Base-by-base conservation (phyloP, 169 alveolate species). In the Miamiensis avidus region DNA sequence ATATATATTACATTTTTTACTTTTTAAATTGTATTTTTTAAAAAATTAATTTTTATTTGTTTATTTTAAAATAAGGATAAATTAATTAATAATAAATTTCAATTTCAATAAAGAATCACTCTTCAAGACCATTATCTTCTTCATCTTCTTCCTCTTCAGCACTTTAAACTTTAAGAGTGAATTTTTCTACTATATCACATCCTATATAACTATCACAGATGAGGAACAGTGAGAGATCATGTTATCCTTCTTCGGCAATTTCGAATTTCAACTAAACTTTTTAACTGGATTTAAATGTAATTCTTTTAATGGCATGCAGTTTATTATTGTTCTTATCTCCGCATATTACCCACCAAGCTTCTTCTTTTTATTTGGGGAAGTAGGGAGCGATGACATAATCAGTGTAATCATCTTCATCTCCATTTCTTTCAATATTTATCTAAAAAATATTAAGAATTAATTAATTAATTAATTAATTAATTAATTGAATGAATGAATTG, bases 331-430 rank as follows among this genome's bases (percentile, higher is more conserved):
- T 92, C 25, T 97, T 95, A 86, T 97, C 97, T 1, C 99, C 99
- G 29, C 98, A 92, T 49, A 99, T 97, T 34, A 99, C 93, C 99
- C 99, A 99, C 99, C 99, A 99, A 89, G 97, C 93, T 88, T 99
- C 99, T 86, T 97, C 99, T 94, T 99, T 99, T 85, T 96, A 65
- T 85, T 95, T 94, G 15, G 99, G 99, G 94, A 96, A 98, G 84
- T 94, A 96, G 27, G 98, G 99, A 25, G 99, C 98, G 78, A 94
- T 96, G 1, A 98, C 99, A 49, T 94, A 93, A 75, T 92, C 94
- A 49, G 93, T 91, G 15, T 95, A 96, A 64, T 90, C 95, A 64
- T 90, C 95, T 34, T 97, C 98, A 49, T 49, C 4, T 73, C 96
- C 96, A 65, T 81, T 92, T 77, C 97, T 73, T 72, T 90, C 92